A percentile compares a stretch with the other conserved stretches of the same genome.
These are phyloP conservation scores for Tarenaya hassleriana DNA, from an alignment of 345 rosid genomes.

Conservation along the genomic window DNA sequence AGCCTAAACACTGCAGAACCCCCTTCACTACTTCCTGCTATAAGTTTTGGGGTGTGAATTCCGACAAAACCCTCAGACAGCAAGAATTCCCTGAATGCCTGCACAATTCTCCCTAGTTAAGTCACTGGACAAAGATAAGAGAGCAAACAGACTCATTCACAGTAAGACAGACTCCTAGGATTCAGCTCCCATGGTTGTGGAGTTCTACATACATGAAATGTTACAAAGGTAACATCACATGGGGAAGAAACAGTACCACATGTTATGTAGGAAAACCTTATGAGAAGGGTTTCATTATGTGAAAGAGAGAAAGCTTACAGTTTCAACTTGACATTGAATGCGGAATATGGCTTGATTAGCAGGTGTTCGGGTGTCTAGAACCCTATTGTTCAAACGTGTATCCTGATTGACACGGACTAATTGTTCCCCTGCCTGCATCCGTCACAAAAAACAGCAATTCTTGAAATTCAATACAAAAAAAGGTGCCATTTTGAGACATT, in stretches of 20 bases:
- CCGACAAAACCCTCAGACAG: conserved; percentile 50
- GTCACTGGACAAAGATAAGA: not conserved
- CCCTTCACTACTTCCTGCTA: conserved; percentile 91
- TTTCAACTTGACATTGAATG: conserved; percentile 40
- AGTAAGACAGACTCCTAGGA: not conserved
- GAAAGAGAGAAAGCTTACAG: conserved; percentile 2
- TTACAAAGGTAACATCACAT: not conserved
- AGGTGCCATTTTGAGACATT: not conserved
- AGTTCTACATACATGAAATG: not conserved
- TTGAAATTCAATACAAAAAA: not conserved
- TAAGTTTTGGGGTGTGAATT: conserved; percentile 84
- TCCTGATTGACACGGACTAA: conserved; percentile 78
- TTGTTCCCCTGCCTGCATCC: conserved; percentile 47
- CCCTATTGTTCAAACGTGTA: conserved; percentile 65
- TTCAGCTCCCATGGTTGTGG: not conserved
- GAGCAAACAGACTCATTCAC: not conserved
- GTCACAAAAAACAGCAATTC: conserved; percentile 12
- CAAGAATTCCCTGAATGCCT: conserved; percentile 68
- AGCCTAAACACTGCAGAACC: conserved; percentile 88
- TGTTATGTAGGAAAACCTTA: not conserved
- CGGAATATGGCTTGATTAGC: conserved; percentile 80
- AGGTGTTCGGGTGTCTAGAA: conserved; percentile 70
- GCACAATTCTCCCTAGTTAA: conserved; percentile 22
- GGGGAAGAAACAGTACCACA: not conserved
- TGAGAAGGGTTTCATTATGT: not conserved